These are phyloP conservation scores for Leucogyrophana mollusca DNA, from an alignment of 768 basidiomycete species.

Conservation along the genomic window DNA sequence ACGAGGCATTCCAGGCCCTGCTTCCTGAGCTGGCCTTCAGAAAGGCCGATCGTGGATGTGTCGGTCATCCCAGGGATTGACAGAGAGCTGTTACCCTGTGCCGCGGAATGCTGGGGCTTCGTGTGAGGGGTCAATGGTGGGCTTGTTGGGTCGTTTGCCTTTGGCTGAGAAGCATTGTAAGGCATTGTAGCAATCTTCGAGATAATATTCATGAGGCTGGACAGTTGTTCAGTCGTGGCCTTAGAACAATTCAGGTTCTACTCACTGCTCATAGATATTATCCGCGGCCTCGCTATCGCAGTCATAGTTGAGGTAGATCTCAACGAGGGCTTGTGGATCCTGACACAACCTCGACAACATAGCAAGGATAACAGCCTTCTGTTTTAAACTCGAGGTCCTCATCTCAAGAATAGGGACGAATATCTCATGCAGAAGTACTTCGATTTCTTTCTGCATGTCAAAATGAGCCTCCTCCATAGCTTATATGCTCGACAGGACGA, in stretches of 20 bases:
- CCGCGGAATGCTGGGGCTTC: constrained; percentile 32
- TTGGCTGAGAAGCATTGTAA: constrained; percentile 45
- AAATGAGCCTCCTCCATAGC: background rate
- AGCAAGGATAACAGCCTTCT: constrained; percentile 88
- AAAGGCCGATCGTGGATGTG: constrained; percentile 62
- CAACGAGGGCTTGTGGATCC: constrained; percentile 96
- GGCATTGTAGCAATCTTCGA: constrained; percentile 81
- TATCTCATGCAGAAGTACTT: constrained; percentile 97
- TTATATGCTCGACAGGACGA: constrained; percentile 9
- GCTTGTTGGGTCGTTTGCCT: constrained; percentile 56
- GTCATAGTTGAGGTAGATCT: constrained; percentile 98
- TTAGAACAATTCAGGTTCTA: no score
- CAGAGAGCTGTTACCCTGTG: constrained; percentile 65
- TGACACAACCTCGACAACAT: constrained; percentile 89
- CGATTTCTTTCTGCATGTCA: constrained; percentile 87
- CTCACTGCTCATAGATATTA: constrained; percentile 96
- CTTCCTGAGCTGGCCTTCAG: constrained; percentile 81
- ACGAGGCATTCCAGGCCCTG: constrained; percentile 96
- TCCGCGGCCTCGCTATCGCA: constrained; percentile 93
- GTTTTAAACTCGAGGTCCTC: constrained; percentile 92
- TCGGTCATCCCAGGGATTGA: constrained; percentile 67
- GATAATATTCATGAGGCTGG: constrained; percentile 89
- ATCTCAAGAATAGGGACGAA: constrained; percentile 98
- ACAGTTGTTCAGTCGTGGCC: constrained; percentile 8
- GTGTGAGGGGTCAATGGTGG: constrained; percentile 53